Percentiles rank a stretch among this genome's conserved stretches.
phyloP scores from a whole-genome alignment of 2,329 filamentous ascomycete species.

The Fusarium graminum region DNA sequence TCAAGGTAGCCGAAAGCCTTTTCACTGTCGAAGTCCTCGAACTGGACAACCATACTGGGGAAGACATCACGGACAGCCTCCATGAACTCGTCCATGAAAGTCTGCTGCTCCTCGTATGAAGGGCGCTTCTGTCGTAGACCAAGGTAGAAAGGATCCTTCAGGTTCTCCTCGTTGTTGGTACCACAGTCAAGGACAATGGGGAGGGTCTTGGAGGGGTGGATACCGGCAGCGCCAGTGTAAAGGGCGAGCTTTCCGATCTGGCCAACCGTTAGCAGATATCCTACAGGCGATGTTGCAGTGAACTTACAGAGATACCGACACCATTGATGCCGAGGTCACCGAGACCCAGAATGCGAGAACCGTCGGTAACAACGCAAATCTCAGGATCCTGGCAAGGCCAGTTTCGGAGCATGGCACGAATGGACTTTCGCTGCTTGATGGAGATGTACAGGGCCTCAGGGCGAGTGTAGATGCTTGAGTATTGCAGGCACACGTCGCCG shows the following conservation, averaged over 20 bases:
- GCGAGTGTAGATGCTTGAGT: constrained; percentile 94
- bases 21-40: constrained; percentile 96
- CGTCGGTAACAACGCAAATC: constrained; percentile 97
- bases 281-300: neutral
- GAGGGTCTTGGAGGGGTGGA: constrained; percentile 86
- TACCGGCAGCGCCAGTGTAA: constrained; percentile 95
- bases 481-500: constrained; percentile 95
- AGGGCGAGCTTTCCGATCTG: constrained; percentile 92
- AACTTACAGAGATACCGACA: constrained; percentile 90
- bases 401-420: constrained; percentile 88
- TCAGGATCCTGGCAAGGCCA: constrained; percentile 92
- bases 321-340: constrained; percentile 97
- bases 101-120: constrained; percentile 80
- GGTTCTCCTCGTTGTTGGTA: constrained; percentile 75
- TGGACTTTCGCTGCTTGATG: constrained; percentile 91
- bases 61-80: constrained; percentile 81
- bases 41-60: constrained; percentile 82
- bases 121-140: constrained; percentile 88
- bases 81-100: constrained; percentile 99
- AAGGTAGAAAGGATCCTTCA: constrained; percentile 83
- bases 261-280: constrained; percentile 32
- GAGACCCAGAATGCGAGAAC: constrained; percentile 90
- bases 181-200: constrained; percentile 77
- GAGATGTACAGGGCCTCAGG: constrained; percentile 97
- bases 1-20: constrained; percentile 93